phyloP scores from a whole-genome alignment of 352 stramenopile genomes.

The Phytophthora cactorum region DNA sequence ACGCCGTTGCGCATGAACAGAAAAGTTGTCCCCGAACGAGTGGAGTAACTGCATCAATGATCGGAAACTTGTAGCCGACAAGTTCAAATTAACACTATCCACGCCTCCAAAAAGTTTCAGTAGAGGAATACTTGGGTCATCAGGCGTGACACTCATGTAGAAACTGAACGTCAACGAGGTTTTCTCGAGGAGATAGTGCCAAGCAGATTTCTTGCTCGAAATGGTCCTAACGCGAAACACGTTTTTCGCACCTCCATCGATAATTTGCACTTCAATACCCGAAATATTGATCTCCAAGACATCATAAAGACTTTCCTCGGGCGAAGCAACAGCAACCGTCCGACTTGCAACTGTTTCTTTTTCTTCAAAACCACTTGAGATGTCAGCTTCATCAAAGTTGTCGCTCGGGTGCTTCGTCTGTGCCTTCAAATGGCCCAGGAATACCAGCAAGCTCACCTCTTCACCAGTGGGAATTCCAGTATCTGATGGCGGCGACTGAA shows the following conservation, averaged over 20 bases:
- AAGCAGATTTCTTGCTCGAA: constrained; percentile 34
- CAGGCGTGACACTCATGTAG: constrained; percentile 76
- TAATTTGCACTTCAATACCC: constrained; percentile 78
- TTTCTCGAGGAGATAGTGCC: constrained; percentile 77
- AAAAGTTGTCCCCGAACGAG: constrained; percentile 80
- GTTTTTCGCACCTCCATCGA: constrained; percentile 32
- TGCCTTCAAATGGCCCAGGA: constrained; percentile 78
- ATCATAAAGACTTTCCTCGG: constrained; percentile 73
- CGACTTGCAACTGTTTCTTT: constrained; percentile 15
- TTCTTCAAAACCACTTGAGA: constrained; percentile 4
- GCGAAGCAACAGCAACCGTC: constrained; percentile 23
- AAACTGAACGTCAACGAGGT: constrained; percentile 77
- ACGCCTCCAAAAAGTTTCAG: constrained; percentile 79
- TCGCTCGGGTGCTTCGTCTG: constrained; percentile 54
- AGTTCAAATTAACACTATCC: constrained; percentile 71
- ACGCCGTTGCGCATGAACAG: constrained; percentile 42
- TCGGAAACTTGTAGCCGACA: constrained; percentile 69
- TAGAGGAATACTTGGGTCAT: constrained; percentile 80
- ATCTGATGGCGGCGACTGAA: constrained; percentile 49
- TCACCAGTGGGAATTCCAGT: constrained; percentile 21
- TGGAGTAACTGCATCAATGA: constrained; percentile 63
- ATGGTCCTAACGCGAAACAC: constrained; percentile 28
- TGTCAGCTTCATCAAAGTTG: constrained; percentile 16
- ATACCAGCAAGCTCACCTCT: constrained; percentile 68
- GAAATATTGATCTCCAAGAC: constrained; percentile 79